Evolutionary conservation across 306 rosid species (phyloP).

Genomic region (Urtica urens): DNA sequence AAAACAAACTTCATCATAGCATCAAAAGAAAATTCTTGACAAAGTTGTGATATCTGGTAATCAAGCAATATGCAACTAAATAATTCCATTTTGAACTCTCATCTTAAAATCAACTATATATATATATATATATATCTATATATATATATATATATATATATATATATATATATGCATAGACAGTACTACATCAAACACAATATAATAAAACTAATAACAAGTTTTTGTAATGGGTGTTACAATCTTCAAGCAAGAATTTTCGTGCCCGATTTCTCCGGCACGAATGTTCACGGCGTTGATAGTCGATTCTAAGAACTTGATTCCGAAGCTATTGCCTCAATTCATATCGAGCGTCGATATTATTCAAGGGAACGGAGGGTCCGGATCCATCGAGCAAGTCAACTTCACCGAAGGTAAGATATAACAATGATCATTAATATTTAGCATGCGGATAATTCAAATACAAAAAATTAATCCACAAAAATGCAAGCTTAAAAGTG

Average conservation of each 20-base stretch:
- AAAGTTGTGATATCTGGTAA: neutral
- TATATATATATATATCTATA: no score
- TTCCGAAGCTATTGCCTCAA: constrained; percentile 61
- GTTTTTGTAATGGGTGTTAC: constrained; percentile 48
- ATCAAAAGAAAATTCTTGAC: neutral
- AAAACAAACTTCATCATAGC: no score
- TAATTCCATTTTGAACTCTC: neutral
- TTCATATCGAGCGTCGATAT: constrained; percentile 36
- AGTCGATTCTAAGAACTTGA: constrained; percentile 39
- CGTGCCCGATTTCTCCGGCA: constrained; percentile 37
- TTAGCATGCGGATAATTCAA: no score
- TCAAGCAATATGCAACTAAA: constrained; percentile 4
- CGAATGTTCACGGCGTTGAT: constrained; percentile 61
- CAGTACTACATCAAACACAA: no score
- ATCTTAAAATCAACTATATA: neutral
- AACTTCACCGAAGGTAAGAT: constrained; percentile 51
- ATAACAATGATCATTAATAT: no score
- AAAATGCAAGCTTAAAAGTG: no score
- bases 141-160: neutral
- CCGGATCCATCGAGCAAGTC: constrained; percentile 65
- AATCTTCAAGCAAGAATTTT: constrained; percentile 32
- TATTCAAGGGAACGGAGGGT: constrained; percentile 55
- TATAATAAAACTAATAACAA: no score
- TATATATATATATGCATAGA: neutral
- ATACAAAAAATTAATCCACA: no score